These are phyloP conservation scores for Cutaneotrichosporon sp. DNA, from an alignment of 1,284 basidiomycete species.

Conservation along the genomic window DNA sequence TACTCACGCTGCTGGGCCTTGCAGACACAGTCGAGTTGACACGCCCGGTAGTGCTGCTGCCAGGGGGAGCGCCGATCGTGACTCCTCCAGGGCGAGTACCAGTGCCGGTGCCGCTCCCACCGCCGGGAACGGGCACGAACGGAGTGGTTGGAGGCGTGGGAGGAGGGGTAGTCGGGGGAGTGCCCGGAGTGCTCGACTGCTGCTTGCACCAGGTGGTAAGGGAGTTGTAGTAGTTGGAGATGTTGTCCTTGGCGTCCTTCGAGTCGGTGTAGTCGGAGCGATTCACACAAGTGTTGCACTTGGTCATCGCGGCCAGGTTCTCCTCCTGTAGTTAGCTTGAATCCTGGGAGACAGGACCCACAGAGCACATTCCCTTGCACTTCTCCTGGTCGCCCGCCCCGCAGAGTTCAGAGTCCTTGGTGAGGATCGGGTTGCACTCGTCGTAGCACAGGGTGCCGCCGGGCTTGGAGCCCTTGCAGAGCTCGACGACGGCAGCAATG, in stretches of 20 bases:
- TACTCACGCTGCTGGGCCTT: neutral
- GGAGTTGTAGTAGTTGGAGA: neutral
- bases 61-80: neutral
- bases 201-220: neutral
- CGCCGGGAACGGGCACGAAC: neutral
- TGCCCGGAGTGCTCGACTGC: too few species aligned
- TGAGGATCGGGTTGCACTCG: neutral
- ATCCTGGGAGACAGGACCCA: neutral
- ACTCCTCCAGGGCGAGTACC: neutral
- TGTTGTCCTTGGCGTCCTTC: neutral
- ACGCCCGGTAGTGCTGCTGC: neutral
- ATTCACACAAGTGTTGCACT: neutral
- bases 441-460: neutral
- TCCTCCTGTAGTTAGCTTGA: neutral
- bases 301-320: neutral
- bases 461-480: neutral
- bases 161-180: too few species aligned
- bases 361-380: conserved; percentile 1
- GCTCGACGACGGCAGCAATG: neutral
- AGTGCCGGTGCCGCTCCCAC: neutral
- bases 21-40: neutral
- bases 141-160: too few species aligned
- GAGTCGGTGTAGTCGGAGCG: neutral
- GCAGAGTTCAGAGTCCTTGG: neutral
- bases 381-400: neutral